Evolutionary conservation across 208 protist species (phyloP), one percentile per base, ranked within the genome.

Genomic region (Crithidia bombi): DNA sequence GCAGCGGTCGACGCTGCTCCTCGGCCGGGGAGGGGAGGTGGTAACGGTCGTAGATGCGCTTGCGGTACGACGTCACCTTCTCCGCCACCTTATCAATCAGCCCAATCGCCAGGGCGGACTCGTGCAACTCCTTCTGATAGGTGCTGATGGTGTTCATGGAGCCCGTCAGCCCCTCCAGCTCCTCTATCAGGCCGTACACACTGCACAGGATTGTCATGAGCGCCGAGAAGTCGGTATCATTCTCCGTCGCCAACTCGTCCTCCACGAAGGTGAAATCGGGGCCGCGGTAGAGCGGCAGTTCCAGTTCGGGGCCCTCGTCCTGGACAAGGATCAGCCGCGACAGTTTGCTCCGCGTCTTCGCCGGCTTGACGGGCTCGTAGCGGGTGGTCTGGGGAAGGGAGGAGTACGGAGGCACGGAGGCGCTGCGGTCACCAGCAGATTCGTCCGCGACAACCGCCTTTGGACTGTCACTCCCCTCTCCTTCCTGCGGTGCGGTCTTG

Each of bases 81-180:
- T 46, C 70, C 0, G 64, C 61, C 23, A 69, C 19, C 61, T 65
- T 65, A 44, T 82, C 77, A n/a, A 82, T 69, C 5, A 73, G 15
- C 21, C 36, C 44, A 5, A 69, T 32, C 5, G 67, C 51, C 30
- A 77, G 23, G 11, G 75, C 50, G 1, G 63, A 61, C 69, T 81
- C 75, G 44, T 81, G 75, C 58, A 81, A 36, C 69, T 81, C 63
- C 64, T 76, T 81, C 43, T 81, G 62, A 33, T 76, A 81, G 59
- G 39, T 44, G 64, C 50, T 81, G 30, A 75, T 6, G 19, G 32
- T 38, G 56, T 71, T 76, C 26, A 76, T 41, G 2, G 49, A 9
- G 6, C 59, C 38, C 4, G 54, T 41, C n/a, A 71, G 35, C 5
- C 52, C n/a, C 62, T 73, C 66, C 5, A 78, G 28, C 49, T 82